Evolutionary conservation across 208 protist genomes (phyloP).

Genomic region (Porcisia hertigi): DNA sequence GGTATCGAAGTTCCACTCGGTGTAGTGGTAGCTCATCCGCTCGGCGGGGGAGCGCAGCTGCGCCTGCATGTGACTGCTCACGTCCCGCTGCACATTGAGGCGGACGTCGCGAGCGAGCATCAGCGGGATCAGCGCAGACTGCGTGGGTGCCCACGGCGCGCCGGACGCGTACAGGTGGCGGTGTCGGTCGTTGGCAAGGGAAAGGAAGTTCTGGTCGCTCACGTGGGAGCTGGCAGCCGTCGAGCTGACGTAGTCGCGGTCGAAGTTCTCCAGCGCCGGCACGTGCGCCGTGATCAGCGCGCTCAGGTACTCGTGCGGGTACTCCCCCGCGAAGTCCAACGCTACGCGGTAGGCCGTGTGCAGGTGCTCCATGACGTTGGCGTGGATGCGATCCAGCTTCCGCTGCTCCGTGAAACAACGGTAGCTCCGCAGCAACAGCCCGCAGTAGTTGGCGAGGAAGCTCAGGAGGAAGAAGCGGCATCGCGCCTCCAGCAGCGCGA

Average conservation of each 20-base stretch:
- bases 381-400: constrained; percentile 17
- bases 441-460: constrained; percentile 18
- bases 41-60: too few relatives aligned
- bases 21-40: constrained; percentile 3
- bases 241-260: background rate
- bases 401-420: constrained; percentile 9
- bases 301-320: constrained; percentile 14
- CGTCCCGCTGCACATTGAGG: too few relatives aligned
- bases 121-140: too few relatives aligned
- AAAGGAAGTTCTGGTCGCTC: too few relatives aligned
- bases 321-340: constrained; percentile 1
- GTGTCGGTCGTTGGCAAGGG: too few relatives aligned
- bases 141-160: too few relatives aligned
- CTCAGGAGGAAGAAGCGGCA: constrained; percentile 27
- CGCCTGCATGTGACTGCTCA: too few relatives aligned
- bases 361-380: constrained; percentile 23
- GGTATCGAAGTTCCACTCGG: background rate
- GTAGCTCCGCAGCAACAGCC: constrained; percentile 10
- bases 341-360: background rate
- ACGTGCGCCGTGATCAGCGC: background rate
- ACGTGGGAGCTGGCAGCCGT: too few relatives aligned
- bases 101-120: too few relatives aligned
- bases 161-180: too few relatives aligned
- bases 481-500: constrained; percentile 25
- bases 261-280: background rate